Conservation (phyloP, 1,284 basidiomycete genomes). For the Leccinum angustisporum region DNA sequence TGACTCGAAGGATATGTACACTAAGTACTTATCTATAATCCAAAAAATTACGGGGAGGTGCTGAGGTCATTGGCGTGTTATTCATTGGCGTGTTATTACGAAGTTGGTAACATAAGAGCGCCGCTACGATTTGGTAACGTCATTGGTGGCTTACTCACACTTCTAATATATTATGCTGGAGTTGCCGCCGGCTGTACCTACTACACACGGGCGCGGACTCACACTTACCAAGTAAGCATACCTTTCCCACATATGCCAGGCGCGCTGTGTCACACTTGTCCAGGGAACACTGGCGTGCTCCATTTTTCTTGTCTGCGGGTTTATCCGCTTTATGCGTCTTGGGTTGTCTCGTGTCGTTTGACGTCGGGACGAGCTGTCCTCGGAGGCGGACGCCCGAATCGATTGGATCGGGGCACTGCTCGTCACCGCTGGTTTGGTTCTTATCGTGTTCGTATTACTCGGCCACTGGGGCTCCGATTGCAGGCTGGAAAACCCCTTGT, state of each 20-base stretch:
- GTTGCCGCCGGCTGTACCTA: too few relatives aligned
- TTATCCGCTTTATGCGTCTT: slow-evolving; percentile 51
- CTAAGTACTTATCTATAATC: too few relatives aligned
- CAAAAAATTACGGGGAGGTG: too few relatives aligned
- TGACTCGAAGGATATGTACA: too few relatives aligned
- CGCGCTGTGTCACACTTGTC: slow-evolving; percentile 1
- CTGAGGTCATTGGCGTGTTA: too few relatives aligned
- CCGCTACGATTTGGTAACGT: slow-evolving; percentile 50
- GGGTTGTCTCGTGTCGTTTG: slow-evolving; percentile 54
- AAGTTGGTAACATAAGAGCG: too few relatives aligned
- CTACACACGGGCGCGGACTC: slow-evolving; percentile 31
- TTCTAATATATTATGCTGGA: slow-evolving; percentile 18
- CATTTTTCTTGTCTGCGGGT: slow-evolving; percentile 57
- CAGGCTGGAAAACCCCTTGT: slow-evolving; percentile 78
- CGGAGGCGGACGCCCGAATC: slow-evolving; percentile 56
- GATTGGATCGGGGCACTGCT: slow-evolving; percentile 84
- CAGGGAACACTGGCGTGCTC: slow-evolving; percentile 59
- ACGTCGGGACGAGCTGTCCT: slow-evolving; percentile 45
- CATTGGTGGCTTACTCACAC: slow-evolving; percentile 71
- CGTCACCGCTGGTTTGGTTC: slow-evolving; percentile 71
- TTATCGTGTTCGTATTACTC: slow-evolving; percentile 74
- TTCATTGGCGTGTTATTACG: too few relatives aligned
- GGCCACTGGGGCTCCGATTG: slow-evolving; percentile 64
- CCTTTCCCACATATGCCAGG: not conserved
- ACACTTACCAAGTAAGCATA: slow-evolving; percentile 50